These are phyloP conservation scores for Boechera stricta DNA, from an alignment of 345 rosid genomes.

Conservation along the genomic window DNA sequence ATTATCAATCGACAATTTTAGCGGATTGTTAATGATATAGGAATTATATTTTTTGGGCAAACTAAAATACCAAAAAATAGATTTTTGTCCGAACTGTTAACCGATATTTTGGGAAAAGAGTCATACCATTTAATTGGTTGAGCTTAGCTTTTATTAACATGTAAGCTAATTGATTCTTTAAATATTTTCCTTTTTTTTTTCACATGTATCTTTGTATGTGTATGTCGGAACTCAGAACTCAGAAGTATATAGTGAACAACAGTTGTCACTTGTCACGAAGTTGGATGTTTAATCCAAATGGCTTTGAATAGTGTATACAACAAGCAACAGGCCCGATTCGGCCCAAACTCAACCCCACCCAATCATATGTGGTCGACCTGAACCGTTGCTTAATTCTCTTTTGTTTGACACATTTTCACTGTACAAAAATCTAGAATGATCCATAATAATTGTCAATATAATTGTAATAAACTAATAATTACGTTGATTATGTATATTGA, in stretches of 20 bases:
- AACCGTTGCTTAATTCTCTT: not conserved
- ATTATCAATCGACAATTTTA: constrained; percentile 21
- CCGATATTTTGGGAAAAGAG: constrained; percentile 4
- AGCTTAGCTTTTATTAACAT: constrained; percentile 3
- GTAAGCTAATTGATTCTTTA: constrained; percentile 22
- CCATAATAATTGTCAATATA: too few species aligned
- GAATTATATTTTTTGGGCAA: not conserved
- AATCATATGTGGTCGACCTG: not conserved
- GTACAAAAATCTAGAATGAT: not conserved
- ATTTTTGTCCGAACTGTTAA: constrained; percentile 12
- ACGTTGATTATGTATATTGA: too few species aligned
- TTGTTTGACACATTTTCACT: not conserved
- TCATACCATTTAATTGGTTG: not conserved
- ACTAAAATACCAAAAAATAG: constrained; percentile 25
- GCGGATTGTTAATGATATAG: constrained; percentile 24
- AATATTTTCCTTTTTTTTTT: not conserved
- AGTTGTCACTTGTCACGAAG: not conserved
- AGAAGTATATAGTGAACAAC: not conserved
- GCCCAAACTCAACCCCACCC: not conserved
- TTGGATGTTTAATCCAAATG: constrained; percentile 2
- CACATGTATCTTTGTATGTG: not conserved
- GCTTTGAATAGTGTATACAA: not conserved
- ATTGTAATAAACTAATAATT: too few species aligned
- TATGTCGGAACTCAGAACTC: not conserved
- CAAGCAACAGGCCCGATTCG: not conserved